These are phyloP conservation scores for Fraxinus dipetala DNA, from an alignment of 305 asterid genomes.

Conservation along the genomic window DNA sequence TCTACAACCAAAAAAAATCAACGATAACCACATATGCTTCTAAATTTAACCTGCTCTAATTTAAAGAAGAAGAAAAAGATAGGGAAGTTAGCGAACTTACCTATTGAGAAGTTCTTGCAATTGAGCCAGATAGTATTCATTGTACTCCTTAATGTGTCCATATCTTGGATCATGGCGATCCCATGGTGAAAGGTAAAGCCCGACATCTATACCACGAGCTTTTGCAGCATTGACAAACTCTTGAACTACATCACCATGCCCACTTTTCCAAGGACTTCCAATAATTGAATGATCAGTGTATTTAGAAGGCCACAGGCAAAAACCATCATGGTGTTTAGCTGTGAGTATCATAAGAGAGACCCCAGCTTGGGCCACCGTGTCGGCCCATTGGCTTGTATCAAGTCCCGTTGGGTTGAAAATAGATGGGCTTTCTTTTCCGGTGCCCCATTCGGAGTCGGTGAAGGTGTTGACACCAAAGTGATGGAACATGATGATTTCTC, in stretches of 20 bases:
- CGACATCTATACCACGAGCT: slow-evolving; percentile 63
- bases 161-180: slow-evolving; percentile 81
- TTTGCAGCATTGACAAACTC: slow-evolving; percentile 57
- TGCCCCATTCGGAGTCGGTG: slow-evolving; percentile 86
- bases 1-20: slow-evolving; percentile 25
- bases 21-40: background rate
- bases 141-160: slow-evolving; percentile 56
- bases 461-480: slow-evolving; percentile 90
- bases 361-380: slow-evolving; percentile 61
- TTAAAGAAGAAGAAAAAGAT: background rate
- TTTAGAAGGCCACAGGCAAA: slow-evolving; percentile 89
- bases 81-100: slow-evolving; percentile 27
- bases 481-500: slow-evolving; percentile 80
- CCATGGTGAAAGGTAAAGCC: slow-evolving; percentile 92
- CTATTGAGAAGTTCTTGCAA: slow-evolving; percentile 71
- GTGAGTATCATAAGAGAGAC: slow-evolving; percentile 71
- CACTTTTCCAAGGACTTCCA: slow-evolving; percentile 70
- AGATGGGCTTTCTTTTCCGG: slow-evolving; percentile 63
- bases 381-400: slow-evolving; percentile 72
- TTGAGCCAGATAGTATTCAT: slow-evolving; percentile 86
- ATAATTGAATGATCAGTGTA: slow-evolving; percentile 76
- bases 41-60: background rate
- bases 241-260: slow-evolving; percentile 67
- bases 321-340: slow-evolving; percentile 92
- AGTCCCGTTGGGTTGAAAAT: slow-evolving; percentile 66